Conservation (phyloP, 352 stramenopile genomes). For the Phytophthora sp. region DNA sequence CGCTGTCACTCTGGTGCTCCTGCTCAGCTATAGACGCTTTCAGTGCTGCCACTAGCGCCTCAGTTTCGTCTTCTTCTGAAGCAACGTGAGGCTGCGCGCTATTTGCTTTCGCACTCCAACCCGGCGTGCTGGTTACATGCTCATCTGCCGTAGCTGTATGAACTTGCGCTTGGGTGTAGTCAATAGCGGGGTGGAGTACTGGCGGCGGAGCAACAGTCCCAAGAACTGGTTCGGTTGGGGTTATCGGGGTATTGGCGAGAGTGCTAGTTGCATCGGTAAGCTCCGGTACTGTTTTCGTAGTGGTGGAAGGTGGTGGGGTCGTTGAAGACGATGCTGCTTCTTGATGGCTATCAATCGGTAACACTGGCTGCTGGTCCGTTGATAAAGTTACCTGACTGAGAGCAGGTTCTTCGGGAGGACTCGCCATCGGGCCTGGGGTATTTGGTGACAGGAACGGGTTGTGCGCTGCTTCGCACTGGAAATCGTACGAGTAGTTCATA, state of each 20-base stretch:
- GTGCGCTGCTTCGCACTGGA: conserved; percentile 55
- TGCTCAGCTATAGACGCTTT: conserved; percentile 18
- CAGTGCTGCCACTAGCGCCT: conserved; percentile 10
- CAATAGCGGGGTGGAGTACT: conserved; percentile 19
- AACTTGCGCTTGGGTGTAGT: conserved; percentile 21
- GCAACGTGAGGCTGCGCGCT: not conserved
- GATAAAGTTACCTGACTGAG: not conserved
- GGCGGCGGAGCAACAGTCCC: conserved; percentile 4
- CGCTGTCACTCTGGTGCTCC: conserved; percentile 11
- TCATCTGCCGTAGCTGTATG: not conserved
- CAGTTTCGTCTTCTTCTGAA: conserved; percentile 17
- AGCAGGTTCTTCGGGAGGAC: not conserved
- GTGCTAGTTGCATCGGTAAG: not conserved
- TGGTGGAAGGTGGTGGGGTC: not conserved
- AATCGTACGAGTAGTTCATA: conserved; percentile 71
- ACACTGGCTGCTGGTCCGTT: not conserved
- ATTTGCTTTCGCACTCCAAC: conserved; percentile 5
- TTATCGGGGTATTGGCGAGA: not conserved
- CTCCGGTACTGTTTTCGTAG: not conserved
- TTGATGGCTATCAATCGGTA: not conserved
- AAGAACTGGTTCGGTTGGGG: conserved; percentile 7
- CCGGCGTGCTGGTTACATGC: not conserved
- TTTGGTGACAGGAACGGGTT: conserved; percentile 59
- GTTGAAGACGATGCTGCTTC: not conserved
- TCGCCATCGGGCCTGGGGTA: conserved; percentile 6